Evolutionary conservation across 2,329 filamentous ascomycete genomes (phyloP).

Genomic region (Aspergillus pseudonomiae): DNA sequence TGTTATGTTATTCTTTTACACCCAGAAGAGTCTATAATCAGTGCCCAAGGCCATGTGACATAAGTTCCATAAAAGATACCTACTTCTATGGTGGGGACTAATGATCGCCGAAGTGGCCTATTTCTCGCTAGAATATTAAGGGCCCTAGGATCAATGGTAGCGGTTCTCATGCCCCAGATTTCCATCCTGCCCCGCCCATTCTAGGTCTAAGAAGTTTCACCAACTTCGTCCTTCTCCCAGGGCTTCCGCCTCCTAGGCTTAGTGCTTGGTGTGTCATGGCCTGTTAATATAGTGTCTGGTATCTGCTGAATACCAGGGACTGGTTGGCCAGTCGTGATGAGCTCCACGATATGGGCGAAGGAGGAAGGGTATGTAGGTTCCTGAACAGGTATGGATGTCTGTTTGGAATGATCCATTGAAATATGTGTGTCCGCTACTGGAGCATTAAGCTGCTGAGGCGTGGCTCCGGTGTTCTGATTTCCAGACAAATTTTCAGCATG

Average conservation of each 20-base stretch:
- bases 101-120: background rate
- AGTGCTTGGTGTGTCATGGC: slow-evolving; percentile 63
- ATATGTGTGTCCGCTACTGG: slow-evolving; percentile 10
- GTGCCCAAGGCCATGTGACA: background rate
- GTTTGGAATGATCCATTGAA: slow-evolving; percentile 11
- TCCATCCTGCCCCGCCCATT: background rate
- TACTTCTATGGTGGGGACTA: background rate
- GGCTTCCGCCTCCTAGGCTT: slow-evolving; percentile 66
- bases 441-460: slow-evolving; percentile 7
- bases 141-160: background rate
- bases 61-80: background rate
- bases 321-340: slow-evolving; percentile 79
- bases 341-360: slow-evolving; percentile 82
- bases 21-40: background rate
- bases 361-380: slow-evolving; percentile 73
- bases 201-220: slow-evolving; percentile 6
- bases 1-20: background rate
- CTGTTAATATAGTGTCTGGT: slow-evolving; percentile 74
- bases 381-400: slow-evolving; percentile 47
- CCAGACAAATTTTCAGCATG: slow-evolving; percentile 10
- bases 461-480: slow-evolving; percentile 13
- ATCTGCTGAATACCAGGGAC: slow-evolving; percentile 89
- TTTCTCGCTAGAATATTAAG: background rate
- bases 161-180: background rate
- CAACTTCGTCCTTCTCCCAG: slow-evolving; percentile 69